These are phyloP conservation scores for sorghum (Sorghum bicolor) DNA, from an alignment of 176 grass and related monocot genomes.

Conservation along the genomic window DNA sequence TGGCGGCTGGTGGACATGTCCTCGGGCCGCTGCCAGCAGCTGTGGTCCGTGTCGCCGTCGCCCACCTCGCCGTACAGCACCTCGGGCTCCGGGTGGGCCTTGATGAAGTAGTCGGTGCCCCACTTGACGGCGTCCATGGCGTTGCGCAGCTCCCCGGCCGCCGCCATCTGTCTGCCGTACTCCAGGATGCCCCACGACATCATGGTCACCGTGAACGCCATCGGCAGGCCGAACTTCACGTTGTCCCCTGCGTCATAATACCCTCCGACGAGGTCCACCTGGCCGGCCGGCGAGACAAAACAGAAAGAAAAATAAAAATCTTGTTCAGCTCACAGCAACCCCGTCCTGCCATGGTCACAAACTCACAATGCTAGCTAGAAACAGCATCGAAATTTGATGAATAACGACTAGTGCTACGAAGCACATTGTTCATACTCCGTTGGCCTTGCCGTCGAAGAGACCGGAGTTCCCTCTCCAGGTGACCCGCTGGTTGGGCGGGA, in stretches of 20 bases:
- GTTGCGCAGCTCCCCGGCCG: constrained; percentile 68
- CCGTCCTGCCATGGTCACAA: background rate
- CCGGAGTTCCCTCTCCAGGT: constrained; percentile 82
- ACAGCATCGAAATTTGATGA: background rate
- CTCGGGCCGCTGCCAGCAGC: constrained; percentile 91
- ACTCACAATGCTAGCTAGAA: background rate
- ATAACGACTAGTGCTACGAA: background rate
- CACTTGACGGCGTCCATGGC: constrained; percentile 92
- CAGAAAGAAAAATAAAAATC: background rate
- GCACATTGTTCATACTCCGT: constrained; percentile 49
- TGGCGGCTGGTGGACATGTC: constrained; percentile 89
- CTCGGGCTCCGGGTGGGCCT: constrained; percentile 82
- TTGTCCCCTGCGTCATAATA: constrained; percentile 95
- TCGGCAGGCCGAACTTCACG: constrained; percentile 86
- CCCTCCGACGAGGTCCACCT: constrained; percentile 92
- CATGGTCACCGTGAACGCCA: constrained; percentile 99
- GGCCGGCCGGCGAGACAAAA: background rate
- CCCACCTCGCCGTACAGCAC: constrained; percentile 93
- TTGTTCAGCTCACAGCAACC: background rate
- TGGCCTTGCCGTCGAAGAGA: constrained; percentile 75
- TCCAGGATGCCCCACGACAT: constrained; percentile 91
- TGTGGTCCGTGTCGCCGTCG: constrained; percentile 82
- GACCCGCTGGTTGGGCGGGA: constrained; percentile 74
- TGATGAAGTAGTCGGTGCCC: constrained; percentile 97
- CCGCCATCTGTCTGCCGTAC: constrained; percentile 78